Percentiles rank a stretch among this genome's conserved stretches.
These are phyloP conservation scores for Rubroshorea leprosula DNA, from an alignment of 345 rosid species.

Conservation along the genomic window DNA sequence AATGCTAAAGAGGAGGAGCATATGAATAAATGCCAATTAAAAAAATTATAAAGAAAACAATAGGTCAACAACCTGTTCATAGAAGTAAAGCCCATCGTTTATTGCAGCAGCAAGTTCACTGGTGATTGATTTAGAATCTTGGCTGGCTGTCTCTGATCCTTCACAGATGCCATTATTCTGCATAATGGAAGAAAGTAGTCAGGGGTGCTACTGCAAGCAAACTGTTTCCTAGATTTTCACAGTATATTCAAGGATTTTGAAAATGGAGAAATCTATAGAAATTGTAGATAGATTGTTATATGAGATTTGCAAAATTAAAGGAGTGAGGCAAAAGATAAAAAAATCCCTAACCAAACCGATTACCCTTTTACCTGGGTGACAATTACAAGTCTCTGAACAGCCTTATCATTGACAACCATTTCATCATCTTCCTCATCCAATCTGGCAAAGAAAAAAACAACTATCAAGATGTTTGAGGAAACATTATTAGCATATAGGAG, in stretches of 20 bases:
- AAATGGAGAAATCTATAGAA: background rate
- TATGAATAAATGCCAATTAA: no score
- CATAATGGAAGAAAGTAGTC: slow-evolving; percentile 25
- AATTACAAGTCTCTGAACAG: slow-evolving; percentile 91
- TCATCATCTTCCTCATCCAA: slow-evolving; percentile 84
- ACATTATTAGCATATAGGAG: background rate
- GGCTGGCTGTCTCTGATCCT: slow-evolving; percentile 33
- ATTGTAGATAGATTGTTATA: background rate
- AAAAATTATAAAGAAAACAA: background rate
- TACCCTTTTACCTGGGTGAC: slow-evolving; percentile 71
- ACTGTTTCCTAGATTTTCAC: background rate
- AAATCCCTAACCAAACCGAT: background rate
- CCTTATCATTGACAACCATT: slow-evolving; percentile 46
- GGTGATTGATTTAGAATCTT: slow-evolving; percentile 53
- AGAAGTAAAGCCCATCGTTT: slow-evolving; percentile 91
- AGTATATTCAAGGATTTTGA: background rate
- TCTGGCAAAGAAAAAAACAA: slow-evolving; percentile 27
- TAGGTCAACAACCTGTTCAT: slow-evolving; percentile 66
- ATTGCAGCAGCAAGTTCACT: slow-evolving; percentile 79
- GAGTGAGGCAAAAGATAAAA: background rate
- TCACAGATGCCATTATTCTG: slow-evolving; percentile 71
- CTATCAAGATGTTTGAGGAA: background rate
- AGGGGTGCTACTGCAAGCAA: background rate
- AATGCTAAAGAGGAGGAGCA: background rate
- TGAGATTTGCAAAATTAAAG: background rate